A percentile compares a stretch with the other conserved stretches of the same genome.
Conservation (phyloP, 225 moss, liverwort and hornwort genomes). For the Straminergon stramineum region DNA sequence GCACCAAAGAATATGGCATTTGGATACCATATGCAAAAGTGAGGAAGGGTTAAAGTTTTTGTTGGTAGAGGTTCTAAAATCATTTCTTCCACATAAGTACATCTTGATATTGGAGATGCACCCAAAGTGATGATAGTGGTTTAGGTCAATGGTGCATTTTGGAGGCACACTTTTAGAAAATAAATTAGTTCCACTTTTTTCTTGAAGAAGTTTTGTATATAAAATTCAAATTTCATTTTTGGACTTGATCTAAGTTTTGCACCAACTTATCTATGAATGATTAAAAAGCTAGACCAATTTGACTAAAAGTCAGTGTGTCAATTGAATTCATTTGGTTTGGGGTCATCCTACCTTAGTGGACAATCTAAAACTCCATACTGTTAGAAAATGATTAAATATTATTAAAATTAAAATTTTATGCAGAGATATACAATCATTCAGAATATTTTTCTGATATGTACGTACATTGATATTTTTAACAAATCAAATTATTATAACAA, state of each 20-base stretch:
- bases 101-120: not conserved
- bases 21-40: not conserved
- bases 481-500: not conserved
- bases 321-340: not conserved
- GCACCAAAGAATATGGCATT: fast-evolving
- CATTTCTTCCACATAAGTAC: fast-evolving
- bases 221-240: not conserved
- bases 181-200: not conserved
- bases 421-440: not conserved
- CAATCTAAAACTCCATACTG: fast-evolving
- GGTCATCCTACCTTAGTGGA: not conserved
- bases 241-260: no score
- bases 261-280: not conserved
- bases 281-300: fast-evolving
- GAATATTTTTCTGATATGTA: not conserved
- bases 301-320: not conserved
- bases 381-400: not conserved
- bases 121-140: fast-evolving
- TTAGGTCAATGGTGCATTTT: fast-evolving
- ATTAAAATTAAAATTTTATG: not conserved
- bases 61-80: no score
- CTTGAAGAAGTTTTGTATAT: not conserved
- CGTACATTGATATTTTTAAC: not conserved
- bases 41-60: not conserved
- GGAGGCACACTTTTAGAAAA: not conserved